A percentile compares a stretch with the other conserved stretches of the same genome.
phyloP scores from a whole-genome alignment of 768 basidiomycete genomes.

The Boletus reticuloceps region DNA sequence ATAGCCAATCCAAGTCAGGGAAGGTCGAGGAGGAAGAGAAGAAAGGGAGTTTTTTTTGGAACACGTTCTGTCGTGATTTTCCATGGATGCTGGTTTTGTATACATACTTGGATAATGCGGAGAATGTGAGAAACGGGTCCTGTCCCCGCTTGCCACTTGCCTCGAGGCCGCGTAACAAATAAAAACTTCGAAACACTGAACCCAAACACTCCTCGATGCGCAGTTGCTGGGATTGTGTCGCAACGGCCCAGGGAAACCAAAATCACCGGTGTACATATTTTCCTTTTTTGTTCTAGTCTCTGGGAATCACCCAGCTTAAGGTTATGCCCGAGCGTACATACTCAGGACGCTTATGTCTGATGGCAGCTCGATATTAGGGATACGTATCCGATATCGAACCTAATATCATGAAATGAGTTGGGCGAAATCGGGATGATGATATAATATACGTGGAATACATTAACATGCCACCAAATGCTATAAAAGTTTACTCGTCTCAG shows the following conservation, averaged over 20 bases:
- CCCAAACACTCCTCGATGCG: slow-evolving; percentile 2
- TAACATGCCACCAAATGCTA: slow-evolving; percentile 4
- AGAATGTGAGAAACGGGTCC: slow-evolving; percentile 6
- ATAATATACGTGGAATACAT: slow-evolving; percentile 29
- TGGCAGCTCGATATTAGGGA: slow-evolving; percentile 14
- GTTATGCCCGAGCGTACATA: slow-evolving; percentile 8
- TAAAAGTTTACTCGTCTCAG: background rate
- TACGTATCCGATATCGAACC: slow-evolving; percentile 20
- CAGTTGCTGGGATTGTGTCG: background rate
- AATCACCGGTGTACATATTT: background rate
- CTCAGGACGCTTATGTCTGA: slow-evolving; percentile 21
- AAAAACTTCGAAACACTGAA: background rate
- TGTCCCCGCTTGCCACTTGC: slow-evolving; percentile 12
- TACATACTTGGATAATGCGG: slow-evolving; percentile 31
- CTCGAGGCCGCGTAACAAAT: slow-evolving; percentile 27
- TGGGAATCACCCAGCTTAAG: slow-evolving; percentile 10
- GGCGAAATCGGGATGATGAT: slow-evolving; percentile 21
- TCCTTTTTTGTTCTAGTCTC: slow-evolving; percentile 15
- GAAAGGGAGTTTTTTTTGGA: background rate
- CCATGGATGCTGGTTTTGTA: slow-evolving; percentile 16
- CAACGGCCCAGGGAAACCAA: background rate
- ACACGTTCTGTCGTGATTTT: slow-evolving; percentile 19
- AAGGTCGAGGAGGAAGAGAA: slow-evolving; percentile 5
- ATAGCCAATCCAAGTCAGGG: slow-evolving; percentile 5
- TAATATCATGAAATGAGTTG: slow-evolving; percentile 20